phyloP scores from a whole-genome alignment of 768 basidiomycete species.

The Leccinum variicolor region DNA sequence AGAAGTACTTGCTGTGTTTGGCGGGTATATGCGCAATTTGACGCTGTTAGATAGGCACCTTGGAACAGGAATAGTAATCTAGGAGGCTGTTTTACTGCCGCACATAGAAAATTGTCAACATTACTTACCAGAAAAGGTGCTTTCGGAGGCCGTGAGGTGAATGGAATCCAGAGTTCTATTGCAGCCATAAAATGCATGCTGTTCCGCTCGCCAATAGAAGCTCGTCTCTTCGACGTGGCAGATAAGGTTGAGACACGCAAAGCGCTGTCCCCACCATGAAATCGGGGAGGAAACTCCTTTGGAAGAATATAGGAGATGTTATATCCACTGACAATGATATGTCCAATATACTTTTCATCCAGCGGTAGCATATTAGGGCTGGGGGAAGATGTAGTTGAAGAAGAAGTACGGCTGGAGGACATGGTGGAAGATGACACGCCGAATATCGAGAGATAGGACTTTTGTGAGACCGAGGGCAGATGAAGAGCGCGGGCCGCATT shows the following conservation, averaged over 20 bases:
- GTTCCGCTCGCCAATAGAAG: constrained; percentile 55
- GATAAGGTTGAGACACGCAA: constrained; percentile 23
- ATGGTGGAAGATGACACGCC: constrained; percentile 36
- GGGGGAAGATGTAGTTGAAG: constrained; percentile 32
- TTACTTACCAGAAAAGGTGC: constrained; percentile 68
- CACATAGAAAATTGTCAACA: neutral
- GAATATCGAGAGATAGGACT: constrained; percentile 60
- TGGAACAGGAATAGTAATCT: constrained; percentile 78
- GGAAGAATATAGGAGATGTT: constrained; percentile 75
- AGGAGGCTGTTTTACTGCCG: constrained; percentile 8
- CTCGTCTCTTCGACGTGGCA: constrained; percentile 40
- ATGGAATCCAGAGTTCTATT: constrained; percentile 74
- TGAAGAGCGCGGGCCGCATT: constrained; percentile 68
- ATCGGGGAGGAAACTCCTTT: constrained; percentile 51
- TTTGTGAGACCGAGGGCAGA: constrained; percentile 55
- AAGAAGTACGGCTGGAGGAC: constrained; percentile 34
- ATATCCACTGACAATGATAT: constrained; percentile 74
- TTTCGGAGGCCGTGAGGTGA: constrained; percentile 59
- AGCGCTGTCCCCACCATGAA: constrained; percentile 21
- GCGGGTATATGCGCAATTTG: constrained; percentile 71
- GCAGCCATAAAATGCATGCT: constrained; percentile 77
- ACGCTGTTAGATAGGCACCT: constrained; percentile 76
- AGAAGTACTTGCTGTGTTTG: constrained; percentile 43
- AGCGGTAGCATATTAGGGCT: constrained; percentile 39
- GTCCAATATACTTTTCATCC: constrained; percentile 68